phyloP scores from a whole-genome alignment of 306 rosid genomes.

The Cucurbita ficifolia region DNA sequence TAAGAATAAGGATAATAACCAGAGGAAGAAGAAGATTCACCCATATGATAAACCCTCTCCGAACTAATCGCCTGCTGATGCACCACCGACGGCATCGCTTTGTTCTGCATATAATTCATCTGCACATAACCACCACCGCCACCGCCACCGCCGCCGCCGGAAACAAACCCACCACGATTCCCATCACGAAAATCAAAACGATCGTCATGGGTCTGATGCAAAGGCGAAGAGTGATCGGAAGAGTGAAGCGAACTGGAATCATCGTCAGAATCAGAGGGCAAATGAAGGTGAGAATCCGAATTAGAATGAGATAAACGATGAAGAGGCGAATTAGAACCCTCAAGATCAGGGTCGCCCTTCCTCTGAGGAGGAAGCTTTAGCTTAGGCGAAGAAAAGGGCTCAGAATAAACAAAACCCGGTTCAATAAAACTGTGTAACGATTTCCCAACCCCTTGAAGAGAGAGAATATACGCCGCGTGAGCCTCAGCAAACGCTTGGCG shows the following conservation, averaged over 20 bases:
- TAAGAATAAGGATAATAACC: constrained; percentile 10
- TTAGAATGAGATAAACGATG: constrained; percentile 23
- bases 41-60: constrained; percentile 30
- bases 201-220: constrained; percentile 17
- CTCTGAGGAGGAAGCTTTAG: constrained; percentile 26
- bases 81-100: constrained; percentile 46
- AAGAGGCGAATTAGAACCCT: constrained; percentile 16
- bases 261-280: constrained; percentile 45
- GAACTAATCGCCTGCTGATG: constrained; percentile 41
- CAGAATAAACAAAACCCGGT: constrained; percentile 14
- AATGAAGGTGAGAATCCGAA: constrained; percentile 61
- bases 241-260: constrained; percentile 29
- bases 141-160: not conserved
- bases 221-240: constrained; percentile 46
- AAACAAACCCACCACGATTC: constrained; percentile 9
- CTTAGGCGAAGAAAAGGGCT: constrained; percentile 13
- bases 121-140: constrained; percentile 13
- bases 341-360: constrained; percentile 19
- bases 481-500: constrained; percentile 57
- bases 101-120: constrained; percentile 58
- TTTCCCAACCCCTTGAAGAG: constrained; percentile 45
- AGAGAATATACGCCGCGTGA: constrained; percentile 50
- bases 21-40: constrained; percentile 54
- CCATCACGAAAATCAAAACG: constrained; percentile 7
- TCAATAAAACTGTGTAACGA: constrained; percentile 48